Conservation (phyloP, 176 grass and related monocot species). For the Olyra latifolia region DNA sequence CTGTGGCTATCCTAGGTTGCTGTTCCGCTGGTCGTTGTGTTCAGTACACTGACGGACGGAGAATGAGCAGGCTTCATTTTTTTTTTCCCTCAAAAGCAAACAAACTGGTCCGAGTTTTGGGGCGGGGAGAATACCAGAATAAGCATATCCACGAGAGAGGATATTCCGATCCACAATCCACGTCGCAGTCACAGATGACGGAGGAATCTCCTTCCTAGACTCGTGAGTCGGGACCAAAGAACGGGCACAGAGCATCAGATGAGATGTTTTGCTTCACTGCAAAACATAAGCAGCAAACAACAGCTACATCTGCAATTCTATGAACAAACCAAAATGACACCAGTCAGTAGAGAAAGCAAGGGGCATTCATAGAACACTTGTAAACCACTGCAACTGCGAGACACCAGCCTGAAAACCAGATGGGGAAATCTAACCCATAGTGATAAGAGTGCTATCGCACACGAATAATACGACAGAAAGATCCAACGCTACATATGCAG, state of each 20-base stretch:
- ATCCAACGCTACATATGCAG: neutral
- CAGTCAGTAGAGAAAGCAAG: neutral
- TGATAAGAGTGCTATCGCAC: neutral
- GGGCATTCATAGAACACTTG: neutral
- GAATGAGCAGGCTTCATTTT: neutral
- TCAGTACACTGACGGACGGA: too few species aligned
- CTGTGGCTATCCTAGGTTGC: too few species aligned
- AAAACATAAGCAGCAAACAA: neutral
- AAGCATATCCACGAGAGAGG: neutral
- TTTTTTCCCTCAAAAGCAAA: too few species aligned
- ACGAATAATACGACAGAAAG: neutral
- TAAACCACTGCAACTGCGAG: neutral
- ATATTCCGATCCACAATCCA: neutral
- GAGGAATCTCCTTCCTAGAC: neutral
- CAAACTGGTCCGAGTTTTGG: neutral
- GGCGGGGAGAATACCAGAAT: neutral
- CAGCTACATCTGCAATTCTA: neutral
- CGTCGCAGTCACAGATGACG: neutral
- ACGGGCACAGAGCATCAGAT: neutral
- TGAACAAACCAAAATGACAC: neutral
- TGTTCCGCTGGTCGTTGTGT: too few species aligned
- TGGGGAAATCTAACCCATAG: neutral
- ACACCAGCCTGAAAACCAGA: neutral
- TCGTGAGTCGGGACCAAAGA: neutral
- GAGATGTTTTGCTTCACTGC: neutral